Evolutionary conservation across 2,329 filamentous ascomycete genomes (phyloP).

Genomic region (Ceratocystis lukuohia): DNA sequence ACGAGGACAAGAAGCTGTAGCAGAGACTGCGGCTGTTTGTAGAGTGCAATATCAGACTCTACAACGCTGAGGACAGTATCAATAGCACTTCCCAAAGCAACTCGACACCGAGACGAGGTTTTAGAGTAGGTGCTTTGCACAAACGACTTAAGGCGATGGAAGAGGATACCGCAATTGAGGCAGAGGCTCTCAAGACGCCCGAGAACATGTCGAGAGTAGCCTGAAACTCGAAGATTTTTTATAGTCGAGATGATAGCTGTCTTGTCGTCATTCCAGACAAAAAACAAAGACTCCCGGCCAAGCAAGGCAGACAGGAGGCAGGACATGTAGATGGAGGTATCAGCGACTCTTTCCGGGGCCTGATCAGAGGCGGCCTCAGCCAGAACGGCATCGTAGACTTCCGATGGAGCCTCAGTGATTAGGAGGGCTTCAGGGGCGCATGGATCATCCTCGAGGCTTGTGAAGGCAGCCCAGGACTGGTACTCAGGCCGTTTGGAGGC

Average conservation of each 20-base stretch:
- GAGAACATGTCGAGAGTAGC: conserved; percentile 40
- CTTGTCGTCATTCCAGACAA: conserved; percentile 42
- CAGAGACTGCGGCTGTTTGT: conserved; percentile 33
- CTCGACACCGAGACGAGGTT: conserved; percentile 33
- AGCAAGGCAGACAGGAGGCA: conserved; percentile 54
- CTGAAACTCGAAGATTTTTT: conserved; percentile 38
- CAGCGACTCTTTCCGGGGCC: conserved; percentile 29
- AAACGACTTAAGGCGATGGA: conserved; percentile 35
- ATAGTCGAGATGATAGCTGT: conserved; percentile 39
- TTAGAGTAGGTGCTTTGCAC: conserved; percentile 34
- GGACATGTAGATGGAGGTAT: conserved; percentile 36
- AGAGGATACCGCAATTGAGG: conserved; percentile 35
- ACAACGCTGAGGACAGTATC: conserved; percentile 37
- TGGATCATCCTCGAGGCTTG: conserved; percentile 23
- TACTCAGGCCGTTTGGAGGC: conserved; percentile 31
- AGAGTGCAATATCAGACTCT: conserved; percentile 37
- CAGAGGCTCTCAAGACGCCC: conserved; percentile 35
- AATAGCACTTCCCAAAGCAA: conserved; percentile 40
- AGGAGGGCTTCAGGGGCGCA: conserved; percentile 38
- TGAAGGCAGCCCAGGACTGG: conserved; percentile 59
- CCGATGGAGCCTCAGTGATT: conserved; percentile 54
- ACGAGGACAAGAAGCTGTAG: conserved; percentile 41
- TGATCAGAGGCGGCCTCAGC: conserved; percentile 29
- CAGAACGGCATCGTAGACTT: conserved; percentile 52
- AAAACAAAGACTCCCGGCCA: conserved; percentile 60